Percentiles rank a stretch among this genome's conserved stretches.
Conservation (phyloP, 73 alveolate species). For the Stentor roeselii region DNA sequence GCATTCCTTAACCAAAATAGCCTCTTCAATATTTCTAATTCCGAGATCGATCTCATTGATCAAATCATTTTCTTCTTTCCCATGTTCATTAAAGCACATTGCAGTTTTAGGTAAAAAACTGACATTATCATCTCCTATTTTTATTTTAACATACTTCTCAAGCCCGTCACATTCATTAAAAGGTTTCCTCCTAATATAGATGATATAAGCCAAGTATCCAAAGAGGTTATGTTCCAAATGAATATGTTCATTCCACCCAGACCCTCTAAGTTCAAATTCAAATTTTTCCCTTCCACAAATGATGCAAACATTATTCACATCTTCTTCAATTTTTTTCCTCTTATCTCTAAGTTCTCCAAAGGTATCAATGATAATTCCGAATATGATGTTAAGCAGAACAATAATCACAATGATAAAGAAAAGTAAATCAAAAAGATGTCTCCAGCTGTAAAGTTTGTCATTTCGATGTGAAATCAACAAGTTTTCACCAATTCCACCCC, state of each 20-base stretch:
- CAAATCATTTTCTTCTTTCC: neutral
- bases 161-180: constrained; percentile 48
- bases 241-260: constrained; percentile 47
- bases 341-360: constrained; percentile 72
- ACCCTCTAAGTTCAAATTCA: constrained; percentile 65
- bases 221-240: constrained; percentile 55
- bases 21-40: too few species aligned
- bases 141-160: constrained; percentile 55
- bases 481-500: constrained; percentile 83
- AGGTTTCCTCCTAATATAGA: constrained; percentile 44
- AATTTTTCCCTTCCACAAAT: constrained; percentile 74
- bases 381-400: constrained; percentile 66
- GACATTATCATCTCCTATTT: constrained; percentile 8
- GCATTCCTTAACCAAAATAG: too few species aligned
- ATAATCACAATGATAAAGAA: constrained; percentile 72
- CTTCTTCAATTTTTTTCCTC: constrained; percentile 54
- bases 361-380: constrained; percentile 80
- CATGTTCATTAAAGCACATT: neutral
- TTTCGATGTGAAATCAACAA: constrained; percentile 9
- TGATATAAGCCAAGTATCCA: constrained; percentile 54
- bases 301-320: constrained; percentile 72
- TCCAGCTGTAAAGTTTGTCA: constrained; percentile 37
- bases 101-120: constrained; percentile 33
- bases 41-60: neutral
- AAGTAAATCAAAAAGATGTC: constrained; percentile 69